These are phyloP conservation scores for Pulveroboletus sp. DNA, from an alignment of 768 basidiomycete genomes.

Conservation along the genomic window DNA sequence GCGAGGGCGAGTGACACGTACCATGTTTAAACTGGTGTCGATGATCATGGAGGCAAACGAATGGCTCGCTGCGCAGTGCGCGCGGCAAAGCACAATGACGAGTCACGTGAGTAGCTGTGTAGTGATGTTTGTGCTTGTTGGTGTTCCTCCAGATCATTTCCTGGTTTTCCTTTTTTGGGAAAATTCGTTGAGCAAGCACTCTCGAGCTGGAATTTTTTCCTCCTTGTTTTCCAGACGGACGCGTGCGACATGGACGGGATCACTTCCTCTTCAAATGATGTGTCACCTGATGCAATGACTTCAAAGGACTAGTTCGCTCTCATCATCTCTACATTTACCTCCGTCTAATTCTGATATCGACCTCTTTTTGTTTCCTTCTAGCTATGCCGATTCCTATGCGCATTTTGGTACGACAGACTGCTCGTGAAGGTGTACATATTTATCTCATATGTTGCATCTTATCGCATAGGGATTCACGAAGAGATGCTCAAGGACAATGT, in stretches of 20 bases:
- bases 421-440: not conserved
- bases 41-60: constrained; percentile 22
- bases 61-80: not conserved
- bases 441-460: constrained; percentile 6
- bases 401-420: constrained; percentile 69
- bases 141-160: constrained; percentile 10
- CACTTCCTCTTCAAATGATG: constrained; percentile 27
- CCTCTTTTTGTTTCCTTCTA: constrained; percentile 42
- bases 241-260: constrained; percentile 28
- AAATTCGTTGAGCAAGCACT: not conserved
- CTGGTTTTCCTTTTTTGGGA: constrained; percentile 6
- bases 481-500: constrained; percentile 99
- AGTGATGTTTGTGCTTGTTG: constrained; percentile 15
- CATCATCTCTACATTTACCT: constrained; percentile 24
- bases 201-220: not conserved
- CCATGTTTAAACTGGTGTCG: constrained; percentile 26
- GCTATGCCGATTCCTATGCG: constrained; percentile 95
- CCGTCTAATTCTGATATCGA: constrained; percentile 36
- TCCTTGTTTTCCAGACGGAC: constrained; percentile 3
- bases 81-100: not conserved
- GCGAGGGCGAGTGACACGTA: constrained; percentile 1
- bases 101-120: constrained; percentile 19
- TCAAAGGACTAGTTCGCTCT: constrained; percentile 87
- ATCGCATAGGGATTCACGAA: constrained; percentile 83
- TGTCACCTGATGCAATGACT: constrained; percentile 57